Percentiles rank a stretch among this genome's conserved stretches.
Conservation (phyloP, 192 early-diverging fungal genomes). For the Mortierella hygrophila region DNA sequence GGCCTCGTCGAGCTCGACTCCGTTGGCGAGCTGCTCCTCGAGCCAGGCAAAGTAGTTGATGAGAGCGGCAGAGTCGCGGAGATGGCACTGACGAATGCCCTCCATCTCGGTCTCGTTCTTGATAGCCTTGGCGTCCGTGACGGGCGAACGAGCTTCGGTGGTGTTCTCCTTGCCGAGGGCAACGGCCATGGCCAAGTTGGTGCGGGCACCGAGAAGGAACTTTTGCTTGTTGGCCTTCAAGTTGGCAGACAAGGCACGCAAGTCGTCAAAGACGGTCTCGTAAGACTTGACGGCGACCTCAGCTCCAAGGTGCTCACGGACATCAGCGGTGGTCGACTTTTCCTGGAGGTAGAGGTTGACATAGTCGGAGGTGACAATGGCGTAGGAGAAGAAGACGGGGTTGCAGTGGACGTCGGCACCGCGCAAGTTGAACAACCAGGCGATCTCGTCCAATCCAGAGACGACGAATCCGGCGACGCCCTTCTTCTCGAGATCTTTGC, state of each 20-base stretch:
- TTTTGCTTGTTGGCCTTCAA: conserved; percentile 57
- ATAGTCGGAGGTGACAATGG: conserved; percentile 78
- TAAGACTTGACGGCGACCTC: conserved; percentile 81
- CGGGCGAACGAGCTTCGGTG: conserved; percentile 72
- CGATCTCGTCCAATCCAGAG: conserved; percentile 94
- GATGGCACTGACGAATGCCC: conserved; percentile 93
- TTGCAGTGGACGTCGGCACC: conserved; percentile 97
- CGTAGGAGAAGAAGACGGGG: conserved; percentile 96
- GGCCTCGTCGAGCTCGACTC: conserved; percentile 82
- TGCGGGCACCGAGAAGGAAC: conserved; percentile 36
- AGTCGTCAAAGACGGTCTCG: conserved; percentile 80
- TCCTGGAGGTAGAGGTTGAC: conserved; percentile 86
- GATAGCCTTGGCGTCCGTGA: conserved; percentile 89
- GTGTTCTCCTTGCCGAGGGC: conserved; percentile 62
- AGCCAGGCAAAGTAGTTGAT: conserved; percentile 91
- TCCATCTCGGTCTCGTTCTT: conserved; percentile 93
- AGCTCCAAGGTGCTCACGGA: conserved; percentile 69
- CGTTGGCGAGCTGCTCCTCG: conserved; percentile 86
- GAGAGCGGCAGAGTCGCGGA: conserved; percentile 91
- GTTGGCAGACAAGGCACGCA: conserved; percentile 58
- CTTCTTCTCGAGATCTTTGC: conserved; percentile 73
- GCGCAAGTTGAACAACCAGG: conserved; percentile 97
- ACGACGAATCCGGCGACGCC: conserved; percentile 82
- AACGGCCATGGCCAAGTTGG: conserved; percentile 50
- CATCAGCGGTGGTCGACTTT: conserved; percentile 73